Evolutionary conservation across 2,329 filamentous ascomycete genomes (phyloP).

Genomic region (Hypomyces rosellus): DNA sequence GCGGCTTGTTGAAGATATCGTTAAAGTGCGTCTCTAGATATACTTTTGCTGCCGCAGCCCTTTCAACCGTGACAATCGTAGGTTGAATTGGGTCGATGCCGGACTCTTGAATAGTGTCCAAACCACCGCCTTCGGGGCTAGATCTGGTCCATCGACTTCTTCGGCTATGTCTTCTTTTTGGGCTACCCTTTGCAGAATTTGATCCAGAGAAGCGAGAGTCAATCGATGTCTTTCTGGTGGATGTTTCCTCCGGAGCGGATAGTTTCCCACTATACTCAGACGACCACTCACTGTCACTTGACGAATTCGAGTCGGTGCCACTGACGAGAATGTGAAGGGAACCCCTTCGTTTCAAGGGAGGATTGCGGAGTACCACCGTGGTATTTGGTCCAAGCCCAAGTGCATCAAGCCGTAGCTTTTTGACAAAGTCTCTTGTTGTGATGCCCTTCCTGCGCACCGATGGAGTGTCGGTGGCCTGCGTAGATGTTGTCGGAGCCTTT

Average conservation of each 20-base stretch:
- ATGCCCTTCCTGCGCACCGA: conserved; percentile 14
- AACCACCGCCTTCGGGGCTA: conserved; percentile 27
- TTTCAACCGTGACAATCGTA: conserved; percentile 61
- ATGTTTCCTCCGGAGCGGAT: conserved; percentile 19
- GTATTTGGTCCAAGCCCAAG: conserved; percentile 20
- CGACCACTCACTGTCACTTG: conserved; percentile 22
- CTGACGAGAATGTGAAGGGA: conserved; percentile 21
- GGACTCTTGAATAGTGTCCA: conserved; percentile 32
- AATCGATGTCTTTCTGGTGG: conserved; percentile 28
- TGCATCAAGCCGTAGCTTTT: conserved; percentile 21
- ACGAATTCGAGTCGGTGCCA: conserved; percentile 11
- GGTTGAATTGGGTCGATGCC: conserved; percentile 21
- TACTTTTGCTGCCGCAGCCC: conserved; percentile 72
- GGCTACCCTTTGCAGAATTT: conserved; percentile 15
- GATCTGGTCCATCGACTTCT: conserved; percentile 31
- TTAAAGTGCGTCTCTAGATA: conserved; percentile 83
- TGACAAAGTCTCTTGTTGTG: conserved; percentile 20
- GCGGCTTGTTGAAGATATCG: conserved; percentile 49
- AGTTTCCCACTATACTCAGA: conserved; percentile 21
- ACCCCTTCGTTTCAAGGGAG: conserved; percentile 16
- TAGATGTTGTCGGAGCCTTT: conserved; percentile 6
- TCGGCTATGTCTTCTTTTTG: conserved; percentile 22
- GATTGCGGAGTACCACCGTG: conserved; percentile 23
- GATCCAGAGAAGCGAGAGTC: conserved; percentile 24
- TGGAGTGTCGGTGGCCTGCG: neutral